Evolutionary conservation across 73 alveolate species (phyloP), one percentile per base, ranked within the genome.

Genomic region (Paramecium bursaria): DNA sequence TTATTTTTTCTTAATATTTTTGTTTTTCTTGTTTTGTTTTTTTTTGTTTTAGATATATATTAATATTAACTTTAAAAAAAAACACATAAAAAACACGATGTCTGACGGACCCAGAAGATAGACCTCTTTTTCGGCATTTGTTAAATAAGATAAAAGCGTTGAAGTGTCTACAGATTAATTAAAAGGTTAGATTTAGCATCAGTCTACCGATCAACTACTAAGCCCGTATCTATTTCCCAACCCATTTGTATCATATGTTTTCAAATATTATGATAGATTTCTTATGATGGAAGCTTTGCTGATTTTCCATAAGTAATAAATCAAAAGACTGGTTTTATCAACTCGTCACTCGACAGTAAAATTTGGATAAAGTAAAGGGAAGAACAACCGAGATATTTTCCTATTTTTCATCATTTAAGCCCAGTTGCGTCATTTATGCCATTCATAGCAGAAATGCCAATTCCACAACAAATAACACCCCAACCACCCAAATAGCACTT

Each of bases 201-300:
- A 25, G 44, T 67, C 82, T 21, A 67, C 82, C 21, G 82, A 67
- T 67, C 21, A 67, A 35, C 82, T 57, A 3, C 44, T 35, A 4
- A 39, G 17, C 5, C 11, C 61, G 0, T 19, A 42, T 46, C 4
- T 39, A 19, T 67, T 67, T 39, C 19, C 6, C 23, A 15, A 33
- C 44, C 46, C 39, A 39, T 39, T 39, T 39, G 49, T 39, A 39
- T 7, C 14, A 39, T 67, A 21, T 10, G 44, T 67, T 14, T 46
- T 21, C 55, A n/a, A n/a, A n/a, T 33, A n/a, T 33, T 4, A 25
- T 67, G 5, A 47, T 25, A 25, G 50, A 17, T 42, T 67, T 67
- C 82, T 25, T 67, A 31, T 14, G 82, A 67, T 42, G 82, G 82
- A n/a, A 42, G 9, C 19, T 21, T 39, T 39, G 5, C 7, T 15